Base-by-base conservation (phyloP, 2,329 filamentous ascomycete genomes). In the Sarocladium kiliense region DNA sequence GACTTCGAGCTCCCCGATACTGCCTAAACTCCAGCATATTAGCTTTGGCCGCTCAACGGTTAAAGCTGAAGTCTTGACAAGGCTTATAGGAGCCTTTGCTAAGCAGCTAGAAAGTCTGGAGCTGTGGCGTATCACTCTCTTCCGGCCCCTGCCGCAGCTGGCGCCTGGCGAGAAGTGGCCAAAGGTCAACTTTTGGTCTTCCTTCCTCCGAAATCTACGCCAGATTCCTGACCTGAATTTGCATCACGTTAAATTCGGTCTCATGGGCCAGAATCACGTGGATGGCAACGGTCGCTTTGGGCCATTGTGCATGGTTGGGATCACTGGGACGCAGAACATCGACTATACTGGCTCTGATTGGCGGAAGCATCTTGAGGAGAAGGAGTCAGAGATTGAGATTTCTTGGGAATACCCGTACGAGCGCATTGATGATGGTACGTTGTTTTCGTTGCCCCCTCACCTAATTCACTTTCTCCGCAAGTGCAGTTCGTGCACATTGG, bases 11-110 rank as follows among this genome's bases (percentile, higher is more conserved):
- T 56, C 69, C 0, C 64, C 73, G 1, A 34, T 57, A 1, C 67
- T 77, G 10, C 57, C 65, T 0, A 60, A 66, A 1, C 62, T 81
- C 0, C 62, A 69, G 56, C 65, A 66, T 25, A 62, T 81, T 2
- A 76, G 80, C 23, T 63, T 81, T 14, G 78, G 78, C 1, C 64
- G 66, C 57, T 62, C 71, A 54, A 59, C 57, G 0, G 56, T 76
- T 5, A 56, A 66, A 0, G 54, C 64, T 0, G 12, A 58, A 0
- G 58, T 80, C 0, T 53, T 80, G 0, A 53, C 77, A 3, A 57
- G 55, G 1, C 45, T 79, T 3, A 58, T 74, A 41, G 49, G 56
- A 34, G 80, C 75, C 57, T 77, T 78, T 18, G 69, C 73, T 2
- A 59, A 71, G 2, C 76, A 71, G 0, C 68, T 84, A 1, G 64